A percentile compares a stretch with the other conserved stretches of the same genome.
Conservation (phyloP, 306 rosid genomes). For the Ziziphus jujuba region DNA sequence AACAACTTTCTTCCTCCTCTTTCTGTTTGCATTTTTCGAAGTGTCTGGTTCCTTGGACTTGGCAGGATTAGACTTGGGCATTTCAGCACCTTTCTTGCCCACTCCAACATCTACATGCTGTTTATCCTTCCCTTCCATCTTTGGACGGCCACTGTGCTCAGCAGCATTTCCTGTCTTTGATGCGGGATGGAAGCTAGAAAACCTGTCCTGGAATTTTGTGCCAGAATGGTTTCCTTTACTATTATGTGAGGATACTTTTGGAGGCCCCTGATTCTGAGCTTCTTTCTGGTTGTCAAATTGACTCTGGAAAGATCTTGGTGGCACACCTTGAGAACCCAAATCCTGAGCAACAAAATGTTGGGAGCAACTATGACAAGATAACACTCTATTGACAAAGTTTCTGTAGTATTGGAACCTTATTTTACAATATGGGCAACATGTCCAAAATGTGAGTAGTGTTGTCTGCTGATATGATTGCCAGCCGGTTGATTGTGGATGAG, state of each 20-base stretch:
- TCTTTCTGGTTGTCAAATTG: slow-evolving; percentile 26
- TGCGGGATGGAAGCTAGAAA: slow-evolving; percentile 6
- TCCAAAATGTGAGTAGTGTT: slow-evolving; percentile 61
- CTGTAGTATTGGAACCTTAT: slow-evolving; percentile 54
- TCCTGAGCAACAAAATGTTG: slow-evolving; percentile 50
- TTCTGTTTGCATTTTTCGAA: slow-evolving; percentile 34
- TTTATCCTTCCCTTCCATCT: slow-evolving; percentile 38
- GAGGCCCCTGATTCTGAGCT: slow-evolving; percentile 37
- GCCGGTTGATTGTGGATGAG: slow-evolving; percentile 35
- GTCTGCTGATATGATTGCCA: slow-evolving; percentile 33
- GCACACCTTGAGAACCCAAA: slow-evolving; percentile 28
- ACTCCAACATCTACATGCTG: slow-evolving; percentile 30
- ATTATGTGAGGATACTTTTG: slow-evolving; percentile 36
- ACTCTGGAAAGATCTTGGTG: slow-evolving; percentile 28
- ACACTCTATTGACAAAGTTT: slow-evolving; percentile 29
- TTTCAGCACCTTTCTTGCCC: slow-evolving; percentile 35
- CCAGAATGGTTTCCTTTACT: slow-evolving; percentile 28
- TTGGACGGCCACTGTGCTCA: slow-evolving; percentile 26
- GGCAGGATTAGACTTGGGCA: slow-evolving; percentile 30
- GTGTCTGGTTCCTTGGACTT: slow-evolving; percentile 39
- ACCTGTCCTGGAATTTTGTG: slow-evolving; percentile 16
- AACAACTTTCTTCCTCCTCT: slow-evolving; percentile 43
- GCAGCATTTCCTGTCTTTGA: slow-evolving; percentile 36
- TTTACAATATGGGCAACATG: slow-evolving; percentile 56
- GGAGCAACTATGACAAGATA: slow-evolving; percentile 61